phyloP scores from a whole-genome alignment of 2,329 filamentous ascomycete genomes.

The Bretziella fagacearum region DNA sequence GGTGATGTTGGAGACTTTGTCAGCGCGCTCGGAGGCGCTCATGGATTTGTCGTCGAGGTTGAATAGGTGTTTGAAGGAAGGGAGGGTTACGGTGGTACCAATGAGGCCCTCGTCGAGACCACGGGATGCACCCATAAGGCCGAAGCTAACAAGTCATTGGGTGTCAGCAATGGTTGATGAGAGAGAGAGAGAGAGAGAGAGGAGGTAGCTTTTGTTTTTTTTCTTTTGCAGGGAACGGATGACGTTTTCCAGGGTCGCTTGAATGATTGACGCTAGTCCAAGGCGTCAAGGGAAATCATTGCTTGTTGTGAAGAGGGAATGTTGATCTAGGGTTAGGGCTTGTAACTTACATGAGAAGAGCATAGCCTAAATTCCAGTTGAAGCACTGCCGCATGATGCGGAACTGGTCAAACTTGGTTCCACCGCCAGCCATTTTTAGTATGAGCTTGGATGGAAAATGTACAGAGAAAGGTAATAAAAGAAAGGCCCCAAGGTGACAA shows the following conservation, averaged over 20 bases:
- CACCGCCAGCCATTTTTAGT: neutral
- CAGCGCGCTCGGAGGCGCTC: slow-evolving; percentile 36
- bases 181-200: neutral
- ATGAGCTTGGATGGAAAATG: neutral
- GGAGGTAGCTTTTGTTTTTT: slow-evolving; percentile 22
- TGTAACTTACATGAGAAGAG: slow-evolving; percentile 12
- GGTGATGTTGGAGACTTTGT: slow-evolving; percentile 60
- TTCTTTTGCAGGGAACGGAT: no score
- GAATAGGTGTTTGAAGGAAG: slow-evolving; percentile 23
- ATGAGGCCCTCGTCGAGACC: slow-evolving; percentile 73
- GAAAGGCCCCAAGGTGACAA: neutral
- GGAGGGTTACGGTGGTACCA: slow-evolving; percentile 33
- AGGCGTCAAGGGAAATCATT: no score
- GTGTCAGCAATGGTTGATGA: no score
- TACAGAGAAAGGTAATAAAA: neutral
- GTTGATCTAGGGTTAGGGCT: neutral
- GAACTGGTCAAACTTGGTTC: slow-evolving; percentile 10
- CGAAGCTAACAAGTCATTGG: slow-evolving; percentile 29
- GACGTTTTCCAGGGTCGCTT: neutral
- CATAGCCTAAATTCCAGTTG: slow-evolving; percentile 15
- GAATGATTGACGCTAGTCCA: neutral
- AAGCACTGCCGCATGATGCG: slow-evolving; percentile 7
- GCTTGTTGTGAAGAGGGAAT: no score
- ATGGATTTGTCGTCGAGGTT: slow-evolving; percentile 42
- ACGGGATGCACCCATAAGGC: slow-evolving; percentile 58